phyloP scores from a whole-genome alignment of 768 basidiomycete species.

The Favolaschia claudopus region DNA sequence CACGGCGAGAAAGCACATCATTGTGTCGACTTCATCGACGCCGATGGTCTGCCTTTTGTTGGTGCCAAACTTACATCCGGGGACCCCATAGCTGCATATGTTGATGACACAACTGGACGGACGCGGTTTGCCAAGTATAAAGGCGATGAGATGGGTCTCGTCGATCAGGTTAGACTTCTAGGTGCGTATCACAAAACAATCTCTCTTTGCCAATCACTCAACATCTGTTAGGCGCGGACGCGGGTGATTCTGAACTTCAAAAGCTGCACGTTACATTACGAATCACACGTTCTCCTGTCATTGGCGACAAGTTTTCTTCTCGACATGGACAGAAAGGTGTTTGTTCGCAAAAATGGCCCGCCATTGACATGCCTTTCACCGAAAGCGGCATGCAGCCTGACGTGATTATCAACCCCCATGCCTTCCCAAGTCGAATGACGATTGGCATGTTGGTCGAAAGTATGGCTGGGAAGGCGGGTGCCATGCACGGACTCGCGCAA shows the following conservation, averaged over 20 bases:
- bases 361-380: constrained; percentile 97
- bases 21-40: constrained; percentile 65
- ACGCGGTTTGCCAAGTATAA: constrained; percentile 95
- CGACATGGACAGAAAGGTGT: constrained; percentile 99
- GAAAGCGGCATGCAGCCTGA: constrained; percentile 99
- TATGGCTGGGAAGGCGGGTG: constrained; percentile 98
- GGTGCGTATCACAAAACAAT: constrained; percentile 54
- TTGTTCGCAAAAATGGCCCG: constrained; percentile 99
- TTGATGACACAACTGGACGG: constrained; percentile 82
- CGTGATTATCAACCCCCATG: constrained; percentile 99
- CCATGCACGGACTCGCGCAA: constrained; percentile 98
- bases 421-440: constrained; percentile 99
- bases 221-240: constrained; percentile 86
- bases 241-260: constrained; percentile 87
- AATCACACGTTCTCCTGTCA: constrained; percentile 93
- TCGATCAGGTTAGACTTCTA: constrained; percentile 91
- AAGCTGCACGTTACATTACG: constrained; percentile 94
- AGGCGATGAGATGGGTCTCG: constrained; percentile 89
- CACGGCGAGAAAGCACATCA: constrained; percentile 55
- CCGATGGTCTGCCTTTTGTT: constrained; percentile 85
- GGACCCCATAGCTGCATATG: constrained; percentile 85
- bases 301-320: constrained; percentile 99
- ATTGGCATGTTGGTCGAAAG: constrained; percentile 99
- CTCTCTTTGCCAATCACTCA: background rate
- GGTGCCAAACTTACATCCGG: constrained; percentile 76